phyloP scores from a whole-genome alignment of 768 basidiomycete genomes.

The Leccinellum luteum region DNA sequence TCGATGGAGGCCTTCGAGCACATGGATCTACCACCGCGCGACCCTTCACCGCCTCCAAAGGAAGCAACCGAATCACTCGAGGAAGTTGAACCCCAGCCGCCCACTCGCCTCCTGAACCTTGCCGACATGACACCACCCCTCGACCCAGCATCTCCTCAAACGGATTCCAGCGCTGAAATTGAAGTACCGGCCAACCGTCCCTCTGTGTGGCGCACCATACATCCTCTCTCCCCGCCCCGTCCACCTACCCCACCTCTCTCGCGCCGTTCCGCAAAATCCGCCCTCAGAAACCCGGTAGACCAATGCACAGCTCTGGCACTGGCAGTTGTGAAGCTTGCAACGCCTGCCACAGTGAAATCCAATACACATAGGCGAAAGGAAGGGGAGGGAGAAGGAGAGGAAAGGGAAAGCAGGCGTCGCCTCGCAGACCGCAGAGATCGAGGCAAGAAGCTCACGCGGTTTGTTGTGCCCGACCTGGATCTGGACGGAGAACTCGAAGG shows the following conservation, averaged over 20 bases:
- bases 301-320: neutral
- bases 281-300: neutral
- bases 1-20: neutral
- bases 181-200: neutral
- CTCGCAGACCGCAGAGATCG: neutral
- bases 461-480: slow-evolving; percentile 7
- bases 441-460: slow-evolving; percentile 12
- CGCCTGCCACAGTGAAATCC: neutral
- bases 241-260: slow-evolving; percentile 7
- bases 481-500: neutral
- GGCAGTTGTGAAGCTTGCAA: neutral
- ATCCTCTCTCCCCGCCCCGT: neutral
- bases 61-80: neutral
- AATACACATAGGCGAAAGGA: neutral
- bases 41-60: neutral
- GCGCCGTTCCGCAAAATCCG: neutral
- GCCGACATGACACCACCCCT: neutral
- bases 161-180: neutral
- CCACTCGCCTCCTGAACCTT: neutral
- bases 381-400: neutral
- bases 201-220: neutral
- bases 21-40: neutral
- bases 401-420: neutral
- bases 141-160: neutral
- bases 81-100: neutral